Percentiles rank a stretch among this genome's conserved stretches.
Conservation (phyloP, 2,329 filamentous ascomycete genomes). For the Cryphonectria parasitica region DNA sequence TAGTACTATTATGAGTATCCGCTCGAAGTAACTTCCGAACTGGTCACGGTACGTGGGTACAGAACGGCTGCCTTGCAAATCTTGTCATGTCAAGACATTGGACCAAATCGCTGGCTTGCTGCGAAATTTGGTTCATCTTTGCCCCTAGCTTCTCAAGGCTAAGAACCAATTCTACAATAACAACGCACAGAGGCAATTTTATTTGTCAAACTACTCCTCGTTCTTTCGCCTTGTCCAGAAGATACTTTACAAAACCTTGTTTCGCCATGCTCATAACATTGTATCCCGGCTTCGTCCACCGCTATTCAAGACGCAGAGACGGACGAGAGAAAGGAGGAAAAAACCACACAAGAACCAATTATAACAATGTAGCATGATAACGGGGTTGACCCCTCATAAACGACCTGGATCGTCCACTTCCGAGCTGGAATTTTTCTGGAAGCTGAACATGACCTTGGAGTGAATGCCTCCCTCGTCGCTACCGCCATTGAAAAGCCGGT, state of each 20-base stretch:
- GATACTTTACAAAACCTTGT: constrained; percentile 9
- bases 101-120: background rate
- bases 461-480: background rate
- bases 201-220: background rate
- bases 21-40: background rate
- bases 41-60: too few relatives aligned
- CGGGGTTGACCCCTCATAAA: background rate
- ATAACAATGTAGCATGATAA: constrained; percentile 6
- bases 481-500: background rate
- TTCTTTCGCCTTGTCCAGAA: background rate
- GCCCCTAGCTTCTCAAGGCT: constrained; percentile 12
- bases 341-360: background rate
- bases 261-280: constrained; percentile 4
- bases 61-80: background rate
- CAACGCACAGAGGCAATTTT: too few relatives aligned
- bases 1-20: too few relatives aligned
- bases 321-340: background rate
- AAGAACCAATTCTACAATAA: background rate
- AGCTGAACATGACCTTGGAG: background rate
- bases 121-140: constrained; percentile 9
- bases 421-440: background rate
- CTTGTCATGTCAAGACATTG: background rate
- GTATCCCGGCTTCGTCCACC: constrained; percentile 5
- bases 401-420: background rate
- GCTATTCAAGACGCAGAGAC: background rate